phyloP scores from a whole-genome alignment of 179 eudicot species.

The Sideroxylon spinosum region DNA sequence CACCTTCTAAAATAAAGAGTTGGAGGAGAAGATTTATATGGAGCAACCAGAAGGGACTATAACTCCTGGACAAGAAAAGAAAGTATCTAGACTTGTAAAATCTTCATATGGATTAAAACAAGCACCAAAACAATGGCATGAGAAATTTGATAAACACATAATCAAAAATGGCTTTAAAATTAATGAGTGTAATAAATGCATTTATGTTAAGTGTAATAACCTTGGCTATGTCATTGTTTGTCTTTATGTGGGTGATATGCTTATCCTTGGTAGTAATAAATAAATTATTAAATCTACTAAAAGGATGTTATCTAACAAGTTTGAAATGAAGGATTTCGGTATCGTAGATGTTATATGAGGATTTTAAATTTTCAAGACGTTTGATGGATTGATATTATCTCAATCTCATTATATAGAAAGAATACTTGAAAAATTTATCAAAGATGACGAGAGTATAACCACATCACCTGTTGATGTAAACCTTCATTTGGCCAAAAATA shows the following conservation, averaged over 20 bases:
- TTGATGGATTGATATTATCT: not conserved
- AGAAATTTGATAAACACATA: not conserved
- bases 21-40: not conserved
- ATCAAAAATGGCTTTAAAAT: not conserved
- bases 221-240: not conserved
- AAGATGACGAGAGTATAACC: not conserved
- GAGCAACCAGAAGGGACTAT: not conserved
- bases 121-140: not conserved
- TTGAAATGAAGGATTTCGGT: not conserved
- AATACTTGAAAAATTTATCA: not conserved
- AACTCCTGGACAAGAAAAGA: not conserved
- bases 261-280: not conserved
- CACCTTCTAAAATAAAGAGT: not conserved
- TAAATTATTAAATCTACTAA: not conserved
- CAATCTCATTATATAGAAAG: conserved; percentile 13
- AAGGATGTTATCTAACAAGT: not conserved
- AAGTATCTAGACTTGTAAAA: not conserved
- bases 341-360: not conserved
- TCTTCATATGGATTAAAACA: not conserved
- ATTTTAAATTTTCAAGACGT: not conserved
- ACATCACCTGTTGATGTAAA: not conserved
- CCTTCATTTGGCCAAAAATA: conserved; percentile 7
- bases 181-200: not conserved
- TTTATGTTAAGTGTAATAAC: not conserved
- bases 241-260: not conserved